phyloP scores from a whole-genome alignment of 345 rosid species.

The Acer yangbiense region DNA sequence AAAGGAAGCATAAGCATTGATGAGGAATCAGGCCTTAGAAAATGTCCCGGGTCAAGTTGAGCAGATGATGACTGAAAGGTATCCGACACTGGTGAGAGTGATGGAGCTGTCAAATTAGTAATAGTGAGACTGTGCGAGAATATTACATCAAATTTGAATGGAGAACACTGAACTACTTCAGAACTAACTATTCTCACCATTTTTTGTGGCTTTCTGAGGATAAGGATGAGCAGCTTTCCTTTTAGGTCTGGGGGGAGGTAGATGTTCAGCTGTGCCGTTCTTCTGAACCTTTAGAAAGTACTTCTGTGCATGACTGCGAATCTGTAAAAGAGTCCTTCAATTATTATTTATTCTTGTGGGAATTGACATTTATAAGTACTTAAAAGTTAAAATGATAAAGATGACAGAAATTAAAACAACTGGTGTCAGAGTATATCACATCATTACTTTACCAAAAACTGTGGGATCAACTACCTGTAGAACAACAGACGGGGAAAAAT shows the following conservation, averaged over 20 bases:
- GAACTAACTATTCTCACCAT: constrained; percentile 39
- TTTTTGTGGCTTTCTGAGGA: constrained; percentile 84
- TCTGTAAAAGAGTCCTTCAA: constrained; percentile 40
- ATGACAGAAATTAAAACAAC: background rate
- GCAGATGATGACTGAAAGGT: constrained; percentile 52
- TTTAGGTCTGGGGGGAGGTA: constrained; percentile 93
- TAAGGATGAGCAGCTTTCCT: constrained; percentile 96
- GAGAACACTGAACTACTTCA: constrained; percentile 3
- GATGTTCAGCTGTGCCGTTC: constrained; percentile 80
- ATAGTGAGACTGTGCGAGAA: background rate
- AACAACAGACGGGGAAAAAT: background rate
- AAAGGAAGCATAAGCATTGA: constrained; percentile 54
- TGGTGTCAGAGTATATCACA: background rate
- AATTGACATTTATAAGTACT: background rate
- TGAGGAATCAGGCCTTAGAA: constrained; percentile 56
- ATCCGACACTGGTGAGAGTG: constrained; percentile 43
- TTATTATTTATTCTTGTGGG: background rate
- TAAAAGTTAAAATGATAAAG: background rate
- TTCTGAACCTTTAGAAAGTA: constrained; percentile 88
- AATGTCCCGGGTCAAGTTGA: constrained; percentile 47
- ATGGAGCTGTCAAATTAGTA: constrained; percentile 38
- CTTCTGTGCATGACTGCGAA: constrained; percentile 93
- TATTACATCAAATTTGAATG: background rate
- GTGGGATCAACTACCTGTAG: background rate
- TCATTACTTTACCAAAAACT: background rate